Base-by-base conservation (phyloP, 139 green algal genomes). In the Chlorella sorokiniana region DNA sequence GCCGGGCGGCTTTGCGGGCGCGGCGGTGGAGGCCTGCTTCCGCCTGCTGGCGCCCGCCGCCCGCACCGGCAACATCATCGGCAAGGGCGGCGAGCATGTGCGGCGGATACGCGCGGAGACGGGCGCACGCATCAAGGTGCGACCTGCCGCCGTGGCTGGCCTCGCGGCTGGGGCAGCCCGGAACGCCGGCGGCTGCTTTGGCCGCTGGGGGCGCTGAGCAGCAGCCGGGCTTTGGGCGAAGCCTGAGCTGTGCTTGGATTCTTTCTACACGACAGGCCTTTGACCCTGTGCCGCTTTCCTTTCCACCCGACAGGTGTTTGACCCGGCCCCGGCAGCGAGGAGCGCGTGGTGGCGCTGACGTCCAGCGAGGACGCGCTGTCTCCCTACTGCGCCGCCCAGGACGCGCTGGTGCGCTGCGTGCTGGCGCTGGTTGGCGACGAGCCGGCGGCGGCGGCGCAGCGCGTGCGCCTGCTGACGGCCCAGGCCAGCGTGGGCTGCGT, bases 311-410 rank as follows among this genome's bases (percentile, higher is more conserved):
- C 77, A 76, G 77, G 63, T 82, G 63, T 82, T 59, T 54, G 78
- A 83, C 54, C 51, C 62, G 8, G 48, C 48, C 75, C 76, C 18
- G 82, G 69, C 69, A 65, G 68, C 64, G 84, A 88, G 42, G 72
- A 88, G 74, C 71, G 84, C 3, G 65, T 89, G 67, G 81, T 89
- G 62, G 68, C 52, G n/a, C n/a, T 88, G 11, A 82, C 51, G 25
- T 82, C 65, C 22, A 85, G 27, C n/a, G 85, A 89, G 64, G 85
- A 88, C 29, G 82, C 83, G 0, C 42, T 61, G 33, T 59, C 42
- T 38, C 54, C 74, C 1, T 88, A 89, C 76, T 89, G 85, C 68
- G 85, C 82, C 1, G 85, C 85, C 6, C 85, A 89, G 69, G 85
- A 89, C 63, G 85, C 85, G 6, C 85, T 89, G 1, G 63, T 88